Base-by-base conservation (phyloP, 768 basidiomycete species). In the Auricularia heimuer region DNA sequence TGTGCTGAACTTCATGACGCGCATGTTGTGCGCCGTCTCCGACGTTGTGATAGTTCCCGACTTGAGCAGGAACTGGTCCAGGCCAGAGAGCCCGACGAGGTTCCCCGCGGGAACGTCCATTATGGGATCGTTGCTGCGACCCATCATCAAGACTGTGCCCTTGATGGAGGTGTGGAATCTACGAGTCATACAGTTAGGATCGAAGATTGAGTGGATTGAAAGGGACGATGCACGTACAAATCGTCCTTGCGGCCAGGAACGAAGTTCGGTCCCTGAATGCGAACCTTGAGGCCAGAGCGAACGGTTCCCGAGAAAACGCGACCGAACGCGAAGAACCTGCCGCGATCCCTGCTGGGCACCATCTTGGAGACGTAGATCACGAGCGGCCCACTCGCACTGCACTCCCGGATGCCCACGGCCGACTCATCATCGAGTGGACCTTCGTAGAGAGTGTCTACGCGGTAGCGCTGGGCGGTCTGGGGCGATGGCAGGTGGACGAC, bases 251-350 rank as follows among this genome's bases (percentile, higher is more conserved):
- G 77, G 64, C 81, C 81, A 63, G 81, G 80, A 63, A 80, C 74
- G 75, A 79, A 82, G 78, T 82, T 82, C 70, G 80, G 81, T 35
- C 81, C 81, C 73, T 82, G 81, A 73, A 82, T 82, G 69, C 81
- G 77, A 75, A 81, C 73, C 75, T 82, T 82, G 69, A 79, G 80
- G 51, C 80, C 80, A 54, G 81, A 75, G 65, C 71, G 72, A 71
- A 81, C 81, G 68, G 80, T 82, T 70, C 81, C 81, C 64, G 81
- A 78, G 79, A 82, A 82, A 77, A 82, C 80, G 72, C 81, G 81
- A 67, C 81, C 81, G 76, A 82, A 82, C 69, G 81, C 81, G 78
- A 81, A 82, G 80, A 82, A 82, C 70, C 81, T 79, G 70, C 81
- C 80, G 76, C 81, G 81, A 75, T 82, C 81, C 7, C 29, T 35